Percentiles rank a stretch among this genome's conserved stretches.
Conservation (phyloP, 78 protist genomes). For the Capsaspora owczarzaki region DNA sequence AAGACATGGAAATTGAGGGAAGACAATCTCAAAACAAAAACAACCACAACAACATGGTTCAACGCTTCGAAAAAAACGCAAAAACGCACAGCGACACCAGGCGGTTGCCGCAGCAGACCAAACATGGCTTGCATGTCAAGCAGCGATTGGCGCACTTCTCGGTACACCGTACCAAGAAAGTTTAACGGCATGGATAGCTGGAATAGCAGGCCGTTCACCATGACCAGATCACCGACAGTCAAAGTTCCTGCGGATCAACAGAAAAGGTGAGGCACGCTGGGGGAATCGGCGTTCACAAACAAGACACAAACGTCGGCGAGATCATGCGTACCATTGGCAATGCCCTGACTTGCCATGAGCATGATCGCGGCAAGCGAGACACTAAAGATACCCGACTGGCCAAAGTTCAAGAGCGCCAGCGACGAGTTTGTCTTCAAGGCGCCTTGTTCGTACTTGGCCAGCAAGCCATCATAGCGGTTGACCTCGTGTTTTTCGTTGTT, state of each 20-base stretch:
- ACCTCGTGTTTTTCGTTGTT: too few species aligned
- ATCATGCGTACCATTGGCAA: neutral
- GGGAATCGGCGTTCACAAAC: too few species aligned
- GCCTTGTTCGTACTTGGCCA: slow-evolving; percentile 46
- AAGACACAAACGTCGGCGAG: too few species aligned
- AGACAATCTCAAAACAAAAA: too few species aligned
- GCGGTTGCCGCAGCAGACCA: slow-evolving; percentile 28
- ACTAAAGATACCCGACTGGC: slow-evolving; percentile 72
- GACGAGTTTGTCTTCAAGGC: slow-evolving; percentile 43
- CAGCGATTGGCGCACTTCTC: slow-evolving; percentile 68
- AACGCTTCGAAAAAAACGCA: too few species aligned
- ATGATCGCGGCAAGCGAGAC: slow-evolving; percentile 60
- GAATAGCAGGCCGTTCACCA: slow-evolving; percentile 72
- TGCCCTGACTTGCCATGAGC: slow-evolving; percentile 35
- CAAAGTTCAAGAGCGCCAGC: slow-evolving; percentile 69
- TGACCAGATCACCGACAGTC: slow-evolving; percentile 75
- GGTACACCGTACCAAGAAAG: slow-evolving; percentile 79
- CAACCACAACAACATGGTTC: too few species aligned
- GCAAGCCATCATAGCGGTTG: neutral
- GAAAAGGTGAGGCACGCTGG: too few species aligned
- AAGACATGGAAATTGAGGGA: too few species aligned
- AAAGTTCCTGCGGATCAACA: too few species aligned
- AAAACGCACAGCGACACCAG: neutral
- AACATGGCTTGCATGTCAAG: slow-evolving; percentile 75
- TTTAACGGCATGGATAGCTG: slow-evolving; percentile 84